Evolutionary conservation across 305 asterid genomes (phyloP), one percentile per base, ranked within the genome.

Genomic region (Solanum aculeatissimum): DNA sequence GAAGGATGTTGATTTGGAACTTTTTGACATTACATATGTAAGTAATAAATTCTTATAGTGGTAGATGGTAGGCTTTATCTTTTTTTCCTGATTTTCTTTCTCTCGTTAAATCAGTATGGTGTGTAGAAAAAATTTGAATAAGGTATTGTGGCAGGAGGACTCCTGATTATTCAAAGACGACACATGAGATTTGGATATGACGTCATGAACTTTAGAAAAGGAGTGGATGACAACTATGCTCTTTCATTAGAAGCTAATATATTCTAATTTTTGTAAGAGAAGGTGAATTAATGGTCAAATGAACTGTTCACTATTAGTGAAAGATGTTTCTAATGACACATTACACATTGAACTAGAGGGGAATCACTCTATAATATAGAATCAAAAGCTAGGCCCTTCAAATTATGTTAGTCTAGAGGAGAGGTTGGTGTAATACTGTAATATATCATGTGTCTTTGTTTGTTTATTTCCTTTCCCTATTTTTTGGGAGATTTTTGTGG

Each of bases 1-100:
- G 1, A 95, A 93, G 93, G 99, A 97, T 84, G 88, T 97, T 74
- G 98, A 97, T 88, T 88, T 92, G 93, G 99, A 97, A 90, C 99
- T 97, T 82, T 97, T 97, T 86, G 98, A 94, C 92, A 94, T 97
- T 84, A 93, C 98, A 35, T 95, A 95, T 85, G 99, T 95, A 84
- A 92, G 98, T 91, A 58, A 16, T 65, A 86, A 29, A 53, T 51
- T 53, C 19, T 53, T 53, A 6, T 29, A 10, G 19, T 78, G 58
- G 38, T n/a, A 51, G 65, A 21, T 29, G 45, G 45, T 51, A 32
- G 82, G 12, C 19, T 49, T 45, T 6, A 11, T 29, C 66, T 29
- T 13, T 29, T 78, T 72, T 72, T 43, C 57, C 4, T 71, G 6
- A 2, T 71, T 40, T n/a, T 43, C 38, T 43, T 21, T 18, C 32